These are phyloP conservation scores for Aspergillus costaricaensis DNA, from an alignment of 2,329 filamentous ascomycete genomes.

Conservation along the genomic window DNA sequence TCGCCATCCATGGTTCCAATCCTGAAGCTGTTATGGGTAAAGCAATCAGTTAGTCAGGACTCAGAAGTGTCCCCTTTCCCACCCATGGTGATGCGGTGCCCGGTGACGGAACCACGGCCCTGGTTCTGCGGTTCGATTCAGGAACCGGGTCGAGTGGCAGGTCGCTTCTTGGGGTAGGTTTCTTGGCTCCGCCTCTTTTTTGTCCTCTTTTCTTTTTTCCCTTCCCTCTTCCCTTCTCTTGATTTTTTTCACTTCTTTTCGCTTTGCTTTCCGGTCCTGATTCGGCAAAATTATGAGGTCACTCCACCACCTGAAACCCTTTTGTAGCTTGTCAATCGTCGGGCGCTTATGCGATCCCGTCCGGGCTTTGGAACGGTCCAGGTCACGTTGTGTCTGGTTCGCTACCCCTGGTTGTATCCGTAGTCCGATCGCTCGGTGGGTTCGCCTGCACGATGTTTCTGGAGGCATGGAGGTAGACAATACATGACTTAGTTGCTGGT, in stretches of 20 bases:
- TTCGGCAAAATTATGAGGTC: conserved; percentile 2
- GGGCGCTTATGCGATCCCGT: conserved; percentile 7
- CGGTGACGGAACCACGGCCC: not conserved
- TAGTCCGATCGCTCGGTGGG: conserved; percentile 5
- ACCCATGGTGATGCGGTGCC: not conserved
- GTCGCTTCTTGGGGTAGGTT: not conserved
- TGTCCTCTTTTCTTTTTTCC: not conserved
- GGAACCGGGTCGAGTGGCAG: conserved; percentile 1
- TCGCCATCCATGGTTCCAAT: conserved; percentile 1
- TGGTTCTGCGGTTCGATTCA: not conserved
- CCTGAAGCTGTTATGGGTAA: not conserved
- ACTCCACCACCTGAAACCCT: conserved; percentile 8
- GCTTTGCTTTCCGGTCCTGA: not conserved
- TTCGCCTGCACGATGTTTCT: conserved; percentile 1
- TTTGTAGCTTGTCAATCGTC: conserved; percentile 7
- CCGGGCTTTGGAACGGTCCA: conserved; percentile 10
- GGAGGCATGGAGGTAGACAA: not conserved
- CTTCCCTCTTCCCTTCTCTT: not conserved
- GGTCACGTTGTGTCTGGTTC: conserved; percentile 11
- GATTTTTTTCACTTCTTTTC: not conserved
- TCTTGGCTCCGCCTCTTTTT: not conserved
- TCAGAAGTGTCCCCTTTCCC: not conserved
- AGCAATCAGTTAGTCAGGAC: not conserved
- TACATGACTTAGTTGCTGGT: not conserved
- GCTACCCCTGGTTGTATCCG: not conserved